Base-by-base conservation (phyloP, 2,329 filamentous ascomycete species). In the Calonectria ilicicola region DNA sequence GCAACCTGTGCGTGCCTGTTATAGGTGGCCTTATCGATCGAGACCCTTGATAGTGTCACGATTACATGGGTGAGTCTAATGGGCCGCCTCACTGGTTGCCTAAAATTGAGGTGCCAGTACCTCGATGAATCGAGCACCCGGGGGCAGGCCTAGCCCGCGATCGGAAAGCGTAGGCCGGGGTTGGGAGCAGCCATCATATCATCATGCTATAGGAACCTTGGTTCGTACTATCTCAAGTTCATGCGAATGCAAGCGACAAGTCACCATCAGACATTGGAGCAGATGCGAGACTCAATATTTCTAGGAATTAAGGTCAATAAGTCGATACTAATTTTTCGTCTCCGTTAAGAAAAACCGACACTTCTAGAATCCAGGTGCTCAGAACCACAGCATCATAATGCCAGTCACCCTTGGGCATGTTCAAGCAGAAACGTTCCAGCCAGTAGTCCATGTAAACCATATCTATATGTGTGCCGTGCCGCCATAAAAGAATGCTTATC, bases 81-180 rank as follows among this genome's bases (percentile, higher is more conserved):
- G 58, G 58, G 38, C 26, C 38, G 58, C 23, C 58, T 63, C 58
- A 63, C 58, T 46, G 58, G 58, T 46, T 63, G 58, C 58, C 58
- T 63, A 46, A 46, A 27, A 8, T 63, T n/a, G 58, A 44, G 14
- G 38, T 63, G 35, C 29, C 58, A 44, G 53, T 40, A 19, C 53
- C 53, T 40, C 21, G 53, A 58, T 58, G 53, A 40, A 40, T 40
- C 53, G n/a, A 58, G 32, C 32, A 40, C 21, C 53, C 21, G 53
- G 53, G 51, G 53, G 53, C 32, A 40, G 53, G 14, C 35, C 21
- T 38, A 21, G 32, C 32, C 2, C 21, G 19, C 40, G 53, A 40
- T 58, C 40, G 53, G 53, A 58, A 58, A 58, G n/a, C n/a, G 32
- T 40, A 7, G 53, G 53, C 53, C 32, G n/a, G 53, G 53, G 53